Conservation (phyloP, 345 rosid genomes). For the Dimocarpus longan region DNA sequence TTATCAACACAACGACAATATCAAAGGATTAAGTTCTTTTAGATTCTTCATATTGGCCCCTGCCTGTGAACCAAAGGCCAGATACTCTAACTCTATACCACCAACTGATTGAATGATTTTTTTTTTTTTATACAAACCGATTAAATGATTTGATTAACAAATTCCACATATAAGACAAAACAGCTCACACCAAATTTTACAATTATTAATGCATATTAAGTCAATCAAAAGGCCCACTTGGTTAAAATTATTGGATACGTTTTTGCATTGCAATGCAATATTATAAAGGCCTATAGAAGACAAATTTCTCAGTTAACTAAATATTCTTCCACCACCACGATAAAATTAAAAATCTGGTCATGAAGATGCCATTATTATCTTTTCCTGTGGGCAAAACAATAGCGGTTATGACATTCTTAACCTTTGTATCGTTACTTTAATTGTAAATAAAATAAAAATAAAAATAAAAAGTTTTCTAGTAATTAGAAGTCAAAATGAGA, state of each 20-base stretch:
- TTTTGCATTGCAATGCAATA: neutral
- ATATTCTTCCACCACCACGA: neutral
- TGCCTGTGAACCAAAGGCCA: neutral
- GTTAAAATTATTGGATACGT: neutral
- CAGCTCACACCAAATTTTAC: neutral
- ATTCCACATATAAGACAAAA: conserved; percentile 27
- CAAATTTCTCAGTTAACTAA: neutral
- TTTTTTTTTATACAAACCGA: too few species aligned
- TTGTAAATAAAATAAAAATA: too few species aligned
- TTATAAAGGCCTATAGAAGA: neutral
- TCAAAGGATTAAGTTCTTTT: neutral
- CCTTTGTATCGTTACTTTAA: too few species aligned
- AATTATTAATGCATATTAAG: neutral
- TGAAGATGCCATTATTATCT: neutral
- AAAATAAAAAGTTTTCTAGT: neutral
- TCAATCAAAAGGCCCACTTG: conserved; percentile 5
- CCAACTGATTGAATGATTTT: neutral
- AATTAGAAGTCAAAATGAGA: neutral
- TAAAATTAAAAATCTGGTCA: neutral
- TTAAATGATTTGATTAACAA: neutral
- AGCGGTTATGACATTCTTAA: too few species aligned
- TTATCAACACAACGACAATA: neutral
- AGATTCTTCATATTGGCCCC: neutral
- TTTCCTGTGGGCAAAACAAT: too few species aligned
- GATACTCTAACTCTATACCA: neutral